Conservation (phyloP, 305 asterid species). For the Vinca major region DNA sequence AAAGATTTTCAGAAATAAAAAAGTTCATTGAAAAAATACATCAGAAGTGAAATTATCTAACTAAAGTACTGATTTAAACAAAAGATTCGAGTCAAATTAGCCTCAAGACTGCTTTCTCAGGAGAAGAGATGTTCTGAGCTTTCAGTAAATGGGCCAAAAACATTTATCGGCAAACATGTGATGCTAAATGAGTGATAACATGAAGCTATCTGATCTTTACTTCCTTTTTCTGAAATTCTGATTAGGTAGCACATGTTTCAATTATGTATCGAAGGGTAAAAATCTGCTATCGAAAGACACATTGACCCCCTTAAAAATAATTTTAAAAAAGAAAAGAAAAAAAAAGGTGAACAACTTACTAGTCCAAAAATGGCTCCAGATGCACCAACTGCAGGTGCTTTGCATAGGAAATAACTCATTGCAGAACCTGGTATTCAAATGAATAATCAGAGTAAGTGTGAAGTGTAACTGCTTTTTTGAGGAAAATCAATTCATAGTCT, state of each 20-base stretch:
- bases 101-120: not conserved
- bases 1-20: not conserved
- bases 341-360: conserved; percentile 28
- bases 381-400: conserved; percentile 85
- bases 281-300: not conserved
- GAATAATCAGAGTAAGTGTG: conserved; percentile 19
- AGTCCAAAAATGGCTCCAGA: conserved; percentile 92
- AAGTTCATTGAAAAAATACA: not conserved
- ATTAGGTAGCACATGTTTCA: not conserved
- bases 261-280: not conserved
- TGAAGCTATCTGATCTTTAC: not conserved
- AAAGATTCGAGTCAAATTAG: not conserved
- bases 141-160: not conserved
- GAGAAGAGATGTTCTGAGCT: not conserved
- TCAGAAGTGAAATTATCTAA: not conserved
- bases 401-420: conserved; percentile 68
- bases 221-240: not conserved
- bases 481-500: conserved; percentile 15
- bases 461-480: conserved; percentile 11
- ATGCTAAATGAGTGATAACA: not conserved
- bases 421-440: conserved; percentile 55
- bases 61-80: not conserved
- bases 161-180: not conserved
- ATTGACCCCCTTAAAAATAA: not conserved
- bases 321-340: no score